These are phyloP conservation scores for Nakazawaea wickerhamii DNA, from an alignment of 805 yeast species.

Conservation along the genomic window DNA sequence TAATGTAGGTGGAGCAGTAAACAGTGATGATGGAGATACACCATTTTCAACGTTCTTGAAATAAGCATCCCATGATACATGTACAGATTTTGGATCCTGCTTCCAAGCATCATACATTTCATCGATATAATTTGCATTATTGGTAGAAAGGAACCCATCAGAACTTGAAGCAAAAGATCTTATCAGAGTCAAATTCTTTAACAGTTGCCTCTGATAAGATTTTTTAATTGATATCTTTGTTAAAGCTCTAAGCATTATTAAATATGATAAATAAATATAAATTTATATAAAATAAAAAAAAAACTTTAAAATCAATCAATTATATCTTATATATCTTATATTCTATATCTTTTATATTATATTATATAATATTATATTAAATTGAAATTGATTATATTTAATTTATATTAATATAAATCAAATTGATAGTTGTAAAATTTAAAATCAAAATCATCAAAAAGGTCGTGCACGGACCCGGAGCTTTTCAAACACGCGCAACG, in stretches of 20 bases:
- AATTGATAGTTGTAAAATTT: too few relatives aligned
- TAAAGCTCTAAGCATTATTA: conserved; percentile 13
- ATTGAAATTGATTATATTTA: too few relatives aligned
- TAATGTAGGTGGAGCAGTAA: conserved; percentile 85
- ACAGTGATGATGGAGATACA: conserved; percentile 71
- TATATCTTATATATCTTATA: too few relatives aligned
- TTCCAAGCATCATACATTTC: conserved; percentile 97
- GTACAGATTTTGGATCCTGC: conserved; percentile 85
- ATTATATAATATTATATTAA: too few relatives aligned
- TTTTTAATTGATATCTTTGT: conserved; percentile 5
- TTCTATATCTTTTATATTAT: too few relatives aligned
- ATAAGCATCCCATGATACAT: conserved; percentile 95
- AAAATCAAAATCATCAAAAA: too few relatives aligned
- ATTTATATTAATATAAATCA: too few relatives aligned
- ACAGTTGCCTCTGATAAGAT: conserved; percentile 7
- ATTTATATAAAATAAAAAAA: too few relatives aligned
- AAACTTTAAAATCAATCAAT: too few relatives aligned
- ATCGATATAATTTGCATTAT: conserved; percentile 88
- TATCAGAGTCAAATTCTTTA: conserved; percentile 6
- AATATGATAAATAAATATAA: not conserved
- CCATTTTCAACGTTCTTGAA: conserved; percentile 83
- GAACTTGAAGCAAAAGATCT: conserved; percentile 32
- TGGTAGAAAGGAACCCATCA: conserved; percentile 79
- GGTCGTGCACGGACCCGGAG: too few relatives aligned
- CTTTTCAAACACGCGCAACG: too few relatives aligned